Evolutionary conservation across 768 basidiomycete genomes (phyloP).

Genomic region (Neoboletus brunneissimus): DNA sequence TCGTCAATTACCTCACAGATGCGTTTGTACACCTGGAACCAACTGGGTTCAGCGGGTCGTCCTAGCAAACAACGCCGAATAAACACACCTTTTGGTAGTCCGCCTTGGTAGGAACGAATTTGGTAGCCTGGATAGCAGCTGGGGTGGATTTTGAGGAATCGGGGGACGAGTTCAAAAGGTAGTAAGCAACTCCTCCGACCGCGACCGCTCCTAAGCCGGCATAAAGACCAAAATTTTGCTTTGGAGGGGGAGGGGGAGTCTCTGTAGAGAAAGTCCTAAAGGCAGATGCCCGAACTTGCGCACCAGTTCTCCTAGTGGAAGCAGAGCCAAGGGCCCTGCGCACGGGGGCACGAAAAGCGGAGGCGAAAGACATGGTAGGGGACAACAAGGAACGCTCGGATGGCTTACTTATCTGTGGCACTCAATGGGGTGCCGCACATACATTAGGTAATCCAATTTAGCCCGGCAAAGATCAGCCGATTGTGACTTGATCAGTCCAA

Average conservation of each 20-base stretch:
- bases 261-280: slow-evolving; percentile 63
- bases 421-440: background rate
- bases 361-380: slow-evolving; percentile 53
- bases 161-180: slow-evolving; percentile 46
- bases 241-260: slow-evolving; percentile 40
- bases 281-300: slow-evolving; percentile 37
- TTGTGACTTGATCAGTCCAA: background rate
- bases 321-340: slow-evolving; percentile 42
- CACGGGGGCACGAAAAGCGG: slow-evolving; percentile 46
- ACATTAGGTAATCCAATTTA: slow-evolving; percentile 18
- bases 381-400: slow-evolving; percentile 2
- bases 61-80: background rate
- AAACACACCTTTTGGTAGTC: slow-evolving; percentile 82
- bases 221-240: slow-evolving; percentile 58
- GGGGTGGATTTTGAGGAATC: slow-evolving; percentile 51
- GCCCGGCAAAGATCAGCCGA: background rate
- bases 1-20: slow-evolving; percentile 77
- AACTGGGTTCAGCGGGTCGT: background rate
- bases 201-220: slow-evolving; percentile 59
- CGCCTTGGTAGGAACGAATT: slow-evolving; percentile 72
- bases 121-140: slow-evolving; percentile 57
- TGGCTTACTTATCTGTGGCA: slow-evolving; percentile 13
- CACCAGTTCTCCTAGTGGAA: slow-evolving; percentile 25
- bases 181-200: slow-evolving; percentile 63
- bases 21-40: slow-evolving; percentile 77